Evolutionary conservation across 2,329 filamentous ascomycete genomes (phyloP), one percentile per base, ranked within the genome.

Genomic region (Colletotrichum sp.): DNA sequence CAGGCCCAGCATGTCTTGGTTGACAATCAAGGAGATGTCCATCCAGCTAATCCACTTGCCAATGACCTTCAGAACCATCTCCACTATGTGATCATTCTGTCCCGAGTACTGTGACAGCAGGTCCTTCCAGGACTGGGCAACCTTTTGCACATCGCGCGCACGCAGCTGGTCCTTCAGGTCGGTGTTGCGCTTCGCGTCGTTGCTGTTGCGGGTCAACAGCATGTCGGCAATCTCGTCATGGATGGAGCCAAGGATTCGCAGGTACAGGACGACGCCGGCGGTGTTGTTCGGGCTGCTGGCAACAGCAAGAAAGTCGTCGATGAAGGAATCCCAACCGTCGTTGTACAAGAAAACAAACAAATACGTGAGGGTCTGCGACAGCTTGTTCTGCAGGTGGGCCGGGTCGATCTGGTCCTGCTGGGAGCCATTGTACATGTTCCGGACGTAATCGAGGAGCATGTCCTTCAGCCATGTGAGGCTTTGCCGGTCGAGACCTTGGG

Each of bases 11-110:
- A 98, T 97, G 70, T 93, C 92, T 82, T 96, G 92, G 84, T 98
- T 98, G 80, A 99, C 95, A 60, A 99, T 93, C 73, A 99, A 89
- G 67, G 94, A 94, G 80, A 99, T 99, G 82, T 99, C 97, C 81
- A 98, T 98, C 97, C 97, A 99, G 90, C 96, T 98, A 76, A 98
- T 96, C 96, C 97, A 99, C 84, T 96, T 97, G 48, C 95, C 96
- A 78, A 99, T 92, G n/a, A 96, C 94, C 85, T 94, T 95, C 69
- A 99, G 89, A 80, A 95, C 96, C 90, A 98, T 93, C 84, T 98
- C 96, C 59, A 98, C 90, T 74, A 99, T 90, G 57, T 86, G 84
- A 81, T 96, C 93, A 79, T 94, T 92, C 73, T 92, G 89, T 81
- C 91, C 91, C 79, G 90, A 89, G 90, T 96, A 99, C 80, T 93